Evolutionary conservation across 108 stramenopile species (phyloP).

Genomic region (Conticribra weissflogii): DNA sequence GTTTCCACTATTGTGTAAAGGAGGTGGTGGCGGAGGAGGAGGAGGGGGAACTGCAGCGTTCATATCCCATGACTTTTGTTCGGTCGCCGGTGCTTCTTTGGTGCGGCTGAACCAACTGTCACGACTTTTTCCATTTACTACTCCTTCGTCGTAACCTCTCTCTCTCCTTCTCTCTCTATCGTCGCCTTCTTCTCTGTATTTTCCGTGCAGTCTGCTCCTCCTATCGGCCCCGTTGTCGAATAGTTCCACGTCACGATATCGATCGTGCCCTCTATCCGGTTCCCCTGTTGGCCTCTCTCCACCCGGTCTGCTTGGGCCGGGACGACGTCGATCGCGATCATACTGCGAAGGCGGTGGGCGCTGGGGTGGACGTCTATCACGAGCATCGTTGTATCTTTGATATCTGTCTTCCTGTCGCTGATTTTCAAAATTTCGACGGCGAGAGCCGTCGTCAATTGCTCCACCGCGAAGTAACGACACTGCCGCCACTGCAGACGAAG

Average conservation of each 20-base stretch:
- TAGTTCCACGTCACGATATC: neutral
- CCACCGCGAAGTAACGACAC: constrained; percentile 7
- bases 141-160: neutral
- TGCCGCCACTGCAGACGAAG: neutral
- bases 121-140: neutral
- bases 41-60: constrained; percentile 11
- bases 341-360: constrained; percentile 7
- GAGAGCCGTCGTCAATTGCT: constrained; percentile 10
- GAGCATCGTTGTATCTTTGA: neutral
- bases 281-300: neutral
- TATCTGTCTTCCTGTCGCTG: too few species aligned
- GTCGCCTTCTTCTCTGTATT: neutral
- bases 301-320: neutral
- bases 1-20: neutral
- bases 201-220: neutral
- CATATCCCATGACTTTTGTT: neutral
- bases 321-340: neutral
- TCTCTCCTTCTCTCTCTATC: constrained; percentile 5
- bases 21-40: constrained; percentile 35
- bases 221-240: constrained; percentile 1
- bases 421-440: neutral
- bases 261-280: neutral
- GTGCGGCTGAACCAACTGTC: constrained; percentile 22
- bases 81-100: constrained; percentile 11
- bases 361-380: constrained; percentile 2